These are phyloP conservation scores for Digitaria exilis DNA, from an alignment of 202 grass and related monocot genomes.

Conservation along the genomic window DNA sequence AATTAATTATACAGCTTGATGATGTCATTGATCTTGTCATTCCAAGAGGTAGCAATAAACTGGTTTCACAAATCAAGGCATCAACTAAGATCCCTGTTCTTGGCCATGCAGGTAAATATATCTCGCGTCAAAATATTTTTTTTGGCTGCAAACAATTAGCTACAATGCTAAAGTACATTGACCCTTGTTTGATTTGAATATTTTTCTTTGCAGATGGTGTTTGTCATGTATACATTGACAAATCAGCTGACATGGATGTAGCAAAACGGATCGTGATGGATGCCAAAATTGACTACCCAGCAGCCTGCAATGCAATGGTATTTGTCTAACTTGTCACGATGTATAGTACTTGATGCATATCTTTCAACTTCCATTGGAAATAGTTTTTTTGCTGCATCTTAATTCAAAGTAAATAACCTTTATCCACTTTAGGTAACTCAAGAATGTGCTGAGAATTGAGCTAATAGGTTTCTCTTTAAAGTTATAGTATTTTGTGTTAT, in stretches of 20 bases:
- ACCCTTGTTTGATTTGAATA: neutral
- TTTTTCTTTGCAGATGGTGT: slow-evolving; percentile 69
- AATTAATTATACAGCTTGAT: slow-evolving; percentile 71
- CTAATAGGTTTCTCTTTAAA: neutral
- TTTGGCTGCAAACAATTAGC: neutral
- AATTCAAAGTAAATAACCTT: neutral
- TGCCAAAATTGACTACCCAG: slow-evolving; percentile 95
- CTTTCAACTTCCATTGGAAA: neutral
- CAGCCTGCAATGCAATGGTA: slow-evolving; percentile 99
- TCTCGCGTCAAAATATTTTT: slow-evolving; percentile 18
- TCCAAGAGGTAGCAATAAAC: slow-evolving; percentile 97
- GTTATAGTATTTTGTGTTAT: neutral
- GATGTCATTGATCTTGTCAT: slow-evolving; percentile 99
- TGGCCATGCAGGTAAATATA: slow-evolving; percentile 82
- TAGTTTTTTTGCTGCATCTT: neutral
- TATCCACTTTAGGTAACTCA: neutral
- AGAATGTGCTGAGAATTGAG: neutral
- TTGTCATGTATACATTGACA: slow-evolving; percentile 98
- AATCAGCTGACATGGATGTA: slow-evolving; percentile 91
- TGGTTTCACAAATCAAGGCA: slow-evolving; percentile 93
- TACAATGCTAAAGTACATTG: neutral
- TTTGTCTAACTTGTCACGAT: slow-evolving; percentile 26
- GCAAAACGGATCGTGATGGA: slow-evolving; percentile 85
- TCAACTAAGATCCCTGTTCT: slow-evolving; percentile 98
- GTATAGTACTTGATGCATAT: slow-evolving; percentile 2